Evolutionary conservation across 2,329 filamentous ascomycete genomes (phyloP).

Genomic region (Colletotrichum somersetense): DNA sequence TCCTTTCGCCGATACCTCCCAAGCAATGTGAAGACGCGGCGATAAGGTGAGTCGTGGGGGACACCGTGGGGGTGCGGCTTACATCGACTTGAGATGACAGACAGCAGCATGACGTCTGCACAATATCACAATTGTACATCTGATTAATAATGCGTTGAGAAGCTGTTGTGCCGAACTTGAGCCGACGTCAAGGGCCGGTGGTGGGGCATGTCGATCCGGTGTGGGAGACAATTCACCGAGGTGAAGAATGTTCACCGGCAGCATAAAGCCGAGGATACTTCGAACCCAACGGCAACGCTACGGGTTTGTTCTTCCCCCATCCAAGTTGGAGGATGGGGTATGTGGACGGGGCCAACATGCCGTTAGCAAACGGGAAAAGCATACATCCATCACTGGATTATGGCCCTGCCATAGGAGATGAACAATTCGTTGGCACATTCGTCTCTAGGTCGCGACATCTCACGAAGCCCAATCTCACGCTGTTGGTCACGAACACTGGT

Average conservation of each 20-base stretch:
- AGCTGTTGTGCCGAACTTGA: constrained; percentile 2
- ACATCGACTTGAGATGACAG: not conserved
- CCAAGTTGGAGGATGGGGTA: not conserved
- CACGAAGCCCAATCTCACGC: not conserved
- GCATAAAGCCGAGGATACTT: not conserved
- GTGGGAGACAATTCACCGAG: not conserved
- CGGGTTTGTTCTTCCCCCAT: constrained; percentile 10
- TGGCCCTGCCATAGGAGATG: not conserved
- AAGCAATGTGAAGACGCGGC: constrained; percentile 13
- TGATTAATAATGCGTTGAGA: constrained; percentile 1
- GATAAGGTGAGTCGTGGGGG: constrained; percentile 16
- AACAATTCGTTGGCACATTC: not conserved
- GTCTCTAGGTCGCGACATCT: constrained; percentile 11
- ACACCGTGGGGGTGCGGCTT: constrained; percentile 12
- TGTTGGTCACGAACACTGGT: constrained; percentile 7
- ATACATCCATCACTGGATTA: not conserved
- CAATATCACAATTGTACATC: constrained; percentile 13
- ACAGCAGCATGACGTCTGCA: not conserved
- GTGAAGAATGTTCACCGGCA: constrained; percentile 21
- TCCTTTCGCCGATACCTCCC: not conserved
- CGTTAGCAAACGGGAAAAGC: not conserved
- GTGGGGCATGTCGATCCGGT: constrained; percentile 13
- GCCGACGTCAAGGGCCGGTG: not conserved
- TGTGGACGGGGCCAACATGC: not conserved
- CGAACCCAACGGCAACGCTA: not conserved